phyloP scores from a whole-genome alignment of 2,329 filamentous ascomycete genomes.

The Grosmannia serpens region DNA sequence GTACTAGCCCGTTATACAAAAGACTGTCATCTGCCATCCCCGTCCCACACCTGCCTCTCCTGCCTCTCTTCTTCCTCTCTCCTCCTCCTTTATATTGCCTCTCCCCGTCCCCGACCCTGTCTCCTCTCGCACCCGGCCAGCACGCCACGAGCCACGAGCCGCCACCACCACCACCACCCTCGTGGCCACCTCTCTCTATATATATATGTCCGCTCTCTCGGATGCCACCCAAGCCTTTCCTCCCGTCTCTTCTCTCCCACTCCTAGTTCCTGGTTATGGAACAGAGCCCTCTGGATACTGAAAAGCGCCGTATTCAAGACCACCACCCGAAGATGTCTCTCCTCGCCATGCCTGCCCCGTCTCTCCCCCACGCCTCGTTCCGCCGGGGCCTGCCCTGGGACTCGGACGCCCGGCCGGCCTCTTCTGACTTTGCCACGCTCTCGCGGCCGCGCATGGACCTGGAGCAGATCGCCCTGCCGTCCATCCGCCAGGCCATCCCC shows the following conservation, averaged over 20 bases:
- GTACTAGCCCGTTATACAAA: conserved; percentile 7
- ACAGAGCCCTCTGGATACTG: conserved; percentile 25
- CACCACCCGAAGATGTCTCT: conserved; percentile 34
- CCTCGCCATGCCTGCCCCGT: conserved; percentile 33
- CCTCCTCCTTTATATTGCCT: neutral
- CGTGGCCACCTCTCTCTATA: too few relatives aligned
- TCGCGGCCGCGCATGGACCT: neutral
- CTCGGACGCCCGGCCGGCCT: neutral
- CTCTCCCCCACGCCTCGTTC: conserved; percentile 27
- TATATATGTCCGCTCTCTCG: too few relatives aligned
- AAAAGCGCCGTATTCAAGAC: conserved; percentile 17
- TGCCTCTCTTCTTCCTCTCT: neutral
- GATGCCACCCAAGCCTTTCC: too few relatives aligned
- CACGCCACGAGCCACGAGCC: too few relatives aligned
- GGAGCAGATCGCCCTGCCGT: conserved; percentile 29
- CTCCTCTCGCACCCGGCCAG: too few relatives aligned
- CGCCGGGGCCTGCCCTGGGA: conserved; percentile 25
- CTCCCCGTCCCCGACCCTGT: neutral
- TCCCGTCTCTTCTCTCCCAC: neutral
- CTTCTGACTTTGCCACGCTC: neutral
- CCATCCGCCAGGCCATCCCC: conserved; percentile 33
- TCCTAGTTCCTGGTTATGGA: conserved; percentile 23
- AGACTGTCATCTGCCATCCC: conserved; percentile 9
- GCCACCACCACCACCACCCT: too few relatives aligned
- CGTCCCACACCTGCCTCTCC: conserved; percentile 3